Conservation (phyloP, 164 flowering plant species). For the Sextonia rubra region DNA sequence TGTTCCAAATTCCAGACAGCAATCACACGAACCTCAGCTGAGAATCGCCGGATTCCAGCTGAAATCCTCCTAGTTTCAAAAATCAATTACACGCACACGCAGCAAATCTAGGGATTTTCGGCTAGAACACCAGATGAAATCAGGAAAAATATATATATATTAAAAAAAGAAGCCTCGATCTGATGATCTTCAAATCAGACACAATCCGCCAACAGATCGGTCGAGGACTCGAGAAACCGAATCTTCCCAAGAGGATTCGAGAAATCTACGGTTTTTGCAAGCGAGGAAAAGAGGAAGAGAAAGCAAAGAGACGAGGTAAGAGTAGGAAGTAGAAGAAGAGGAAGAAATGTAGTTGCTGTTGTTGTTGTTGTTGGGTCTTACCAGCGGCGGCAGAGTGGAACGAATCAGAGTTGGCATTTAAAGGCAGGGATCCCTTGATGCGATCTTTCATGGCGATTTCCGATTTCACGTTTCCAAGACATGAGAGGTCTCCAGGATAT, state of each 20-base stretch:
- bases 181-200: background rate
- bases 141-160: no score
- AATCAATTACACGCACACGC: background rate
- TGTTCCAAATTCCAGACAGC: no score
- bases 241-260: background rate
- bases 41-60: no score
- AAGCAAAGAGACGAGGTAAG: no score
- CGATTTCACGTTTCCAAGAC: slow-evolving; percentile 3
- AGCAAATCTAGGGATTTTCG: background rate
- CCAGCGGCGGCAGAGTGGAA: background rate
- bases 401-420: slow-evolving; percentile 3
- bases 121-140: background rate
- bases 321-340: no score
- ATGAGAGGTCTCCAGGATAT: background rate
- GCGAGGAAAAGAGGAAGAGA: no score
- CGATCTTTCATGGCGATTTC: slow-evolving; percentile 20
- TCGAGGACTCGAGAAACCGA: background rate
- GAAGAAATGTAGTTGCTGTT: no score
- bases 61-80: background rate
- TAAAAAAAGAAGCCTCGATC: background rate
- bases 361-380: no score
- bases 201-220: background rate
- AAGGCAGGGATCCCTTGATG: slow-evolving; percentile 1
- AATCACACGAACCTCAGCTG: no score
- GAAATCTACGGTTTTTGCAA: background rate